Evolutionary conservation across 352 stramenopile genomes (phyloP).

Genomic region (Globisporangium emineosum): DNA sequence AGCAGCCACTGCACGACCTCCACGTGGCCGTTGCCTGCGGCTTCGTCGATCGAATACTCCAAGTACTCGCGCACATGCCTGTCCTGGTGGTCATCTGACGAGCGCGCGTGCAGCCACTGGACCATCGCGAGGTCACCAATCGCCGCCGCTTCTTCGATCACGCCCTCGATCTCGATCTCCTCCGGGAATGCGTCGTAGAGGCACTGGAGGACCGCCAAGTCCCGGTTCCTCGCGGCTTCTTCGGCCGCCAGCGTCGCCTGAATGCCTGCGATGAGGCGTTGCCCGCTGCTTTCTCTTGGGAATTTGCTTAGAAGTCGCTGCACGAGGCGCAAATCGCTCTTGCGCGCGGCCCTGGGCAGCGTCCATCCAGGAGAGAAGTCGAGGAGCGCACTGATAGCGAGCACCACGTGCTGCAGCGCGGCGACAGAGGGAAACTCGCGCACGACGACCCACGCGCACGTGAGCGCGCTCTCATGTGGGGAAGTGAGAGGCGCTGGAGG

Average conservation of each 20-base stretch:
- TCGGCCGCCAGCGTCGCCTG: constrained; percentile 14
- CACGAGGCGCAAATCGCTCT: constrained; percentile 15
- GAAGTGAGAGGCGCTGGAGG: not conserved
- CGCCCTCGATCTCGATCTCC: constrained; percentile 14
- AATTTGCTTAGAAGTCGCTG: not conserved
- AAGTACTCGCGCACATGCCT: not conserved
- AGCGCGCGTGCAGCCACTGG: constrained; percentile 16
- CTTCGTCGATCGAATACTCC: constrained; percentile 20
- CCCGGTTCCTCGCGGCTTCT: not conserved
- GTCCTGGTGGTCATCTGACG: not conserved
- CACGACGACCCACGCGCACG: constrained; percentile 14
- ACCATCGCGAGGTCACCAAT: constrained; percentile 12
- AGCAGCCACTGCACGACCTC: constrained; percentile 25
- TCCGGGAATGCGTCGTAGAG: constrained; percentile 6
- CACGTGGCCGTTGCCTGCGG: constrained; percentile 20
- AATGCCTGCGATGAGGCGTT: not conserved
- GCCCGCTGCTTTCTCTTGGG: not conserved
- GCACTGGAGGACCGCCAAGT: constrained; percentile 10
- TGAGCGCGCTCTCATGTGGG: constrained; percentile 6
- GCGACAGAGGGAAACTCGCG: constrained; percentile 21
- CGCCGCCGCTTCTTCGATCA: constrained; percentile 15
- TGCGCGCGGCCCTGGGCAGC: constrained; percentile 4
- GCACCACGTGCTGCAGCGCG: constrained; percentile 29
- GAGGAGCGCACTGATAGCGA: constrained; percentile 21
- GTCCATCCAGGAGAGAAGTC: constrained; percentile 27